Evolutionary conservation across 2,329 filamentous ascomycete species (phyloP), one percentile per base, ranked within the genome.

Genomic region (Aspergillus neotritici): DNA sequence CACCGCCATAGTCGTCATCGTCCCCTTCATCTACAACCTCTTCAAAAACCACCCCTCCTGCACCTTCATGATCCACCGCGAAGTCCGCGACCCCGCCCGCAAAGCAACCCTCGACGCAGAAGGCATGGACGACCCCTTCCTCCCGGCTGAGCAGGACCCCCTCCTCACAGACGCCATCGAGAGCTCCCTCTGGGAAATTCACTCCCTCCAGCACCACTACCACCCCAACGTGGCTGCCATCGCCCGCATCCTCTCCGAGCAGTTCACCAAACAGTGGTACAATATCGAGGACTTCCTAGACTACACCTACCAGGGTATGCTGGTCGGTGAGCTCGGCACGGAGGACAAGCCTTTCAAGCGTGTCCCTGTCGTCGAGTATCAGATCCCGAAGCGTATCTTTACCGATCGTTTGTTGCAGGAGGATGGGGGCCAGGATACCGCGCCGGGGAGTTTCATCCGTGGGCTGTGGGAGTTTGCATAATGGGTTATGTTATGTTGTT

Each of bases 201-300:
- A 94, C 47, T 89, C 88, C 46, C 72, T 97, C 44, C 88, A 94
- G 65, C 84, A 82, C 1, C 94, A 98, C 66, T 97, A 94, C 66
- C 93, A 98, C 62, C 93, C 94, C 11, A 98, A 97, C 56, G 88
- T 98, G 16, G 90, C 91, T 0, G 93, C 90, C 3, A 82, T 98
- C 54, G 85, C 89, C 34, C 93, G 89, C 67, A 95, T 98, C 51
- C 82, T 98, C 44, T 87, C 87, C 2, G 89, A 97, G 68, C 93
- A 97, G 64, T 98, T 97, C 65, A 98, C 93, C 2, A 98, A 98
- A 70, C 83, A 89, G 54, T 78, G 84, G 3, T 98, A 97, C 67
- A 93, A 89, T 56, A 70, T 96, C n/a, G 93, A 98, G 62, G 93
- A 98, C 62, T 98, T 98, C 67, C 70, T 97, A 37, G 93, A 98